Evolutionary conservation across 768 basidiomycete species (phyloP).

Genomic region (Tylopilus sp.): DNA sequence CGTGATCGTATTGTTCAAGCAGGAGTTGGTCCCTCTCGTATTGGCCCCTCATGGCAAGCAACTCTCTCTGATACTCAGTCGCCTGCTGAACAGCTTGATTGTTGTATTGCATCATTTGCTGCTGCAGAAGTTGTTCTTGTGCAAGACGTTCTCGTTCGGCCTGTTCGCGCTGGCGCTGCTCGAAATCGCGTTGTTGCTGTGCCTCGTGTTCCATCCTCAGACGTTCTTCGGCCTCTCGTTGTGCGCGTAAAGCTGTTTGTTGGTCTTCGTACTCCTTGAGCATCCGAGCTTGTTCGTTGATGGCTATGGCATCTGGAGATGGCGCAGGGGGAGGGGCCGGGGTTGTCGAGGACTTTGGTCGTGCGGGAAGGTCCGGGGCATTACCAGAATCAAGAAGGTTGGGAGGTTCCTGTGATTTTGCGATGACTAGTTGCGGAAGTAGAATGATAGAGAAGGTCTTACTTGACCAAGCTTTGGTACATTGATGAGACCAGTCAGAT

Average conservation of each 20-base stretch:
- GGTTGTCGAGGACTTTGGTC: slow-evolving; percentile 55
- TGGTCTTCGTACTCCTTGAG: slow-evolving; percentile 96
- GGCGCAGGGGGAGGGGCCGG: slow-evolving; percentile 71
- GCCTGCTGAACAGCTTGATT: slow-evolving; percentile 74
- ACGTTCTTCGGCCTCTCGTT: slow-evolving; percentile 81
- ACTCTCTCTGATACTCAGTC: slow-evolving; percentile 82
- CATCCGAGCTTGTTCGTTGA: slow-evolving; percentile 90
- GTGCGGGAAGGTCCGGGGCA: slow-evolving; percentile 84
- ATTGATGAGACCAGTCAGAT: slow-evolving; percentile 95
- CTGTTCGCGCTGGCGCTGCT: slow-evolving; percentile 82
- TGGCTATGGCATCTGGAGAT: slow-evolving; percentile 63
- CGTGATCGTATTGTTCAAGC: slow-evolving; percentile 95
- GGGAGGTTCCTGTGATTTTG: slow-evolving; percentile 77
- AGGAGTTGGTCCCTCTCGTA: slow-evolving; percentile 98
- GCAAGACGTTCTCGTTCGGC: slow-evolving; percentile 84
- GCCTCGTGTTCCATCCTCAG: slow-evolving; percentile 73
- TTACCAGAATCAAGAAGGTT: slow-evolving; percentile 81
- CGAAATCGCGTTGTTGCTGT: slow-evolving; percentile 84
- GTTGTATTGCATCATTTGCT: slow-evolving; percentile 78
- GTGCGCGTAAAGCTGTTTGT: slow-evolving; percentile 79
- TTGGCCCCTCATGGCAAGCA: slow-evolving; percentile 92
- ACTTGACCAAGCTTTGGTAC: slow-evolving; percentile 96
- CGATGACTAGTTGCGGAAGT: neutral
- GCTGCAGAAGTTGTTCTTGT: slow-evolving; percentile 82
- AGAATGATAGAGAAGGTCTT: slow-evolving; percentile 1